These are phyloP conservation scores for Peronospora tabacina DNA, from an alignment of 352 stramenopile genomes.

Conservation along the genomic window DNA sequence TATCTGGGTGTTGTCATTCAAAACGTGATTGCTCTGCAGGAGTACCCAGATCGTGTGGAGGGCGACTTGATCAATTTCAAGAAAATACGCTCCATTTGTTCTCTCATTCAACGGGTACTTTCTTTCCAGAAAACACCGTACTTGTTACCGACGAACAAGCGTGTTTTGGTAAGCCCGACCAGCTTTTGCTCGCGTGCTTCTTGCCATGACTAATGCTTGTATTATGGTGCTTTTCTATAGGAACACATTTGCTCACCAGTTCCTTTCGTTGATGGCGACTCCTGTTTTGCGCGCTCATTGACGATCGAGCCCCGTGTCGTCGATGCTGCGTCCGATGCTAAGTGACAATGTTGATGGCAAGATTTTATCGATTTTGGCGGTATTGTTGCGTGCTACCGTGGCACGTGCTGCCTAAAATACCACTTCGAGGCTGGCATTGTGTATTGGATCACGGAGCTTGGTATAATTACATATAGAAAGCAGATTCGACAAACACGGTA, in stretches of 20 bases:
- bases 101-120: slow-evolving; percentile 48
- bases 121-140: slow-evolving; percentile 74
- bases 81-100: slow-evolving; percentile 72
- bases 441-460: neutral
- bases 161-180: slow-evolving; percentile 52
- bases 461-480: neutral
- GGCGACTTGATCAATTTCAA: slow-evolving; percentile 83
- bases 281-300: slow-evolving; percentile 74
- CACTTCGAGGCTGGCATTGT: neutral
- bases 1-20: slow-evolving; percentile 84
- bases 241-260: slow-evolving; percentile 69
- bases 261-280: slow-evolving; percentile 51
- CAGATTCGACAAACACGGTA: neutral
- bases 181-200: neutral
- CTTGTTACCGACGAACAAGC: slow-evolving; percentile 68
- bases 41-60: slow-evolving; percentile 73
- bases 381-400: neutral
- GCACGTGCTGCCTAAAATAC: neutral
- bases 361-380: slow-evolving; percentile 1
- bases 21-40: slow-evolving; percentile 75
- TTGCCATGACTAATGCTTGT: neutral
- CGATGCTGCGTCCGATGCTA: slow-evolving; percentile 22
- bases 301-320: slow-evolving; percentile 77
- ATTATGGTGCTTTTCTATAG: slow-evolving; percentile 21
- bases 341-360: slow-evolving; percentile 3